Conservation (phyloP, 495 filamentous ascomycete species). For the Talaromyces ruber region DNA sequence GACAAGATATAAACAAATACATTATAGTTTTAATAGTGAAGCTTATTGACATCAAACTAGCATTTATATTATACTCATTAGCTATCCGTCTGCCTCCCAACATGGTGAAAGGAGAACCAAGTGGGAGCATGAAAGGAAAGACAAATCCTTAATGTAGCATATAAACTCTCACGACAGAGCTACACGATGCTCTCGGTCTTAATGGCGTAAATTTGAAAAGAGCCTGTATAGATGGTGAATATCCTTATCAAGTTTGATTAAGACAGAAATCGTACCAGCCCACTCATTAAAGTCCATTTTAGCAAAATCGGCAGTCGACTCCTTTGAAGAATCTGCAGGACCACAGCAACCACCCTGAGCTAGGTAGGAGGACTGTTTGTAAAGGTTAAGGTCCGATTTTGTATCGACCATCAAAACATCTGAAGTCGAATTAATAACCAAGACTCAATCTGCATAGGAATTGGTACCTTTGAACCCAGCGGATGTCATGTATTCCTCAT, state of each 20-base stretch:
- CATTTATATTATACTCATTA: constrained; percentile 3
- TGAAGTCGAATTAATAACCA: constrained; percentile 9
- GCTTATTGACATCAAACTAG: not conserved
- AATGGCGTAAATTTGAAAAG: constrained; percentile 4
- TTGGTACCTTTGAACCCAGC: constrained; percentile 45
- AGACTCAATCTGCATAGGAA: not conserved
- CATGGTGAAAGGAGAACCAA: constrained; percentile 2
- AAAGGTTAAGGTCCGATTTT: constrained; percentile 49
- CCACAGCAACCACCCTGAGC: not conserved
- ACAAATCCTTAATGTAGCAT: not conserved
- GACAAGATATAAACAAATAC: constrained; percentile 1
- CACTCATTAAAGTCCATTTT: constrained; percentile 16
- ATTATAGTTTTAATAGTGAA: constrained; percentile 1
- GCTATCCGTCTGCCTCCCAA: not conserved
- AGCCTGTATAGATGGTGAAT: not conserved
- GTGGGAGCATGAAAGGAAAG: not conserved
- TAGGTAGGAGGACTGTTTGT: constrained; percentile 23
- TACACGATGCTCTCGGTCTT: constrained; percentile 1
- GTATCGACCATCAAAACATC: constrained; percentile 46
- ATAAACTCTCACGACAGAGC: not conserved
- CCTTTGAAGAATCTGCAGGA: not conserved
- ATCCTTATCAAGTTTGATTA: not conserved
- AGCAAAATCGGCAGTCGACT: not conserved
- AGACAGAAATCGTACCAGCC: constrained; percentile 10
- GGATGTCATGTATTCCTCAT: constrained; percentile 46